Evolutionary conservation across 2,329 filamentous ascomycete genomes (phyloP), one percentile per base, ranked within the genome.

Genomic region (Ciborinia camelliae): DNA sequence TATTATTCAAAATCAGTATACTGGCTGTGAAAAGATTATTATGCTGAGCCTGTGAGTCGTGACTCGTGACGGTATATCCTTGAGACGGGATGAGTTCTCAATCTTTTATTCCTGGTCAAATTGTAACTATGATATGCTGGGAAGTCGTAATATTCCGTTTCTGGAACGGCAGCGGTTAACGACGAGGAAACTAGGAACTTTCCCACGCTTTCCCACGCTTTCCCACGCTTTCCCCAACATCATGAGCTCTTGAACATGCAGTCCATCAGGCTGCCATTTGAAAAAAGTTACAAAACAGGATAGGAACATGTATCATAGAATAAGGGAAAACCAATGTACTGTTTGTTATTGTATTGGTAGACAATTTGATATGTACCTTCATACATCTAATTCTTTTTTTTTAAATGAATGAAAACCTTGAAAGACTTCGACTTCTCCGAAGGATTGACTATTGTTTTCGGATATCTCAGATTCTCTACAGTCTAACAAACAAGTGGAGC

Each of bases 111-210:
- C 54, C 54, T 45, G 20, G 39, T 35, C 12, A 35, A 47, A 26
- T 5, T 47, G 15, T 20, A 35, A 58, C 28, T 18, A 7, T 20
- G 12, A 35, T 45, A 9, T 45, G 41, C 41, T 18, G 10, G 43
- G 39, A 43, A 47, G 55, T n/a, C 20, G 60, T 54, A 62, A 32
- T 45, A n/a, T 47, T 45, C 60, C 37, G 30, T 62, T 41, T 54
- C 51, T 26, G 37, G 50, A 43, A 35, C 26, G 30, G 9, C 14
- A 28, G 60, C 60, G 60, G 9, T 37, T 47, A 47, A 23, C 14
- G 47, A 6, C 18, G 28, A 47, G 41, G 41, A 58, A 26, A 41
- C 20, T 30, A 62, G 50, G 10, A 26, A 35, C 51, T 37, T 32
- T 45, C 50, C 60, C 47, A 45, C 37, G 23, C 37, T 62, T 43